These are phyloP conservation scores for Malus sieversii DNA, from an alignment of 306 rosid species.

Conservation along the genomic window DNA sequence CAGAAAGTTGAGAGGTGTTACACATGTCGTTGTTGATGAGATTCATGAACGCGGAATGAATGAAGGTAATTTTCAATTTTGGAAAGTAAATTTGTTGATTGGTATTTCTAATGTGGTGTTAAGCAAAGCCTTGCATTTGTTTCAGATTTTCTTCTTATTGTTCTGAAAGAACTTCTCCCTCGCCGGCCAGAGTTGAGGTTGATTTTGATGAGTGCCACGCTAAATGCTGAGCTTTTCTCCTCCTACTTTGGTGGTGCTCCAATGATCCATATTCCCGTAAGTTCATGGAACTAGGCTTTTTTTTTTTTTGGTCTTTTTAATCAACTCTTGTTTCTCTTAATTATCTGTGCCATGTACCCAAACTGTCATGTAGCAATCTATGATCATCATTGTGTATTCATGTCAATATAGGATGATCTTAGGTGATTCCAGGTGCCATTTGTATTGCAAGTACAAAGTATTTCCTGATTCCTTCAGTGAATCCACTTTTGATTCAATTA, in stretches of 20 bases:
- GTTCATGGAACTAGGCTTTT: neutral
- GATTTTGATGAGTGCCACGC: constrained; percentile 46
- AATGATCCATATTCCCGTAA: constrained; percentile 39
- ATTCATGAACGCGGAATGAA: constrained; percentile 99
- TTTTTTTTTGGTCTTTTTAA: neutral
- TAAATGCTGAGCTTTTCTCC: constrained; percentile 46
- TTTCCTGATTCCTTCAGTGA: neutral
- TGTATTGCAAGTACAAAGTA: neutral
- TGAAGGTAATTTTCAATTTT: constrained; percentile 51
- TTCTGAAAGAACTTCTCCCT: constrained; percentile 47
- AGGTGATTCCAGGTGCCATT: neutral
- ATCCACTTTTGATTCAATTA: neutral
- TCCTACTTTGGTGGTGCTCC: constrained; percentile 46
- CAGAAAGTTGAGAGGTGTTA: constrained; percentile 74
- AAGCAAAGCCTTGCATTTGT: constrained; percentile 1
- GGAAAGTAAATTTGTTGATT: constrained; percentile 3
- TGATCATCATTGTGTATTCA: neutral
- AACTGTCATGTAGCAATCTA: neutral
- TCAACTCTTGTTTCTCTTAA: neutral
- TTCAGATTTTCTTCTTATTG: constrained; percentile 43
- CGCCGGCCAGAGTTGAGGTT: constrained; percentile 40
- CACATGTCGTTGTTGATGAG: constrained; percentile 92
- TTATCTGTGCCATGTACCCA: neutral
- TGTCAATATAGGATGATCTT: neutral
- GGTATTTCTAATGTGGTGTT: constrained; percentile 8